phyloP scores from a whole-genome alignment of 2,329 filamentous ascomycete genomes.

The Capronia americana region DNA sequence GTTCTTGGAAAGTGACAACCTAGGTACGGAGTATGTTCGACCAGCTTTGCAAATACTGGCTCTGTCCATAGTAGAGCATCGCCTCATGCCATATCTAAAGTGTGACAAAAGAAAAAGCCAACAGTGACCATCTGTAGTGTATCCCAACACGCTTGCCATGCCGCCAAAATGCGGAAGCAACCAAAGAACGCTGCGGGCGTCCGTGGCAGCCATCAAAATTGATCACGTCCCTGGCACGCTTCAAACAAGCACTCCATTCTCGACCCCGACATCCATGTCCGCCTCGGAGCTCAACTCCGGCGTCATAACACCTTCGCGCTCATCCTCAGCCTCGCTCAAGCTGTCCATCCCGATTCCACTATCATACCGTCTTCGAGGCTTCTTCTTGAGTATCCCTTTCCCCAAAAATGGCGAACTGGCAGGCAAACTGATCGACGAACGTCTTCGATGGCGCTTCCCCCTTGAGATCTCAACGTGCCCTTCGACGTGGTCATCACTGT shows the following conservation, averaged over 20 bases:
- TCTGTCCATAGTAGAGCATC: neutral
- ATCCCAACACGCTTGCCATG: neutral
- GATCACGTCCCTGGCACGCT: neutral
- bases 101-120: neutral
- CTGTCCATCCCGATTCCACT: conserved; percentile 49
- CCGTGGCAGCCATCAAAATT: neutral
- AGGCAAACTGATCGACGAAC: neutral
- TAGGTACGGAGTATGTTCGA: neutral
- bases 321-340: conserved; percentile 44
- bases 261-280: conserved; percentile 25
- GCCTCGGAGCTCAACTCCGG: conserved; percentile 36
- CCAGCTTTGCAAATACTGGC: neutral
- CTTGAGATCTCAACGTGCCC: conserved; percentile 36
- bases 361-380: conserved; percentile 42
- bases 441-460: conserved; percentile 31
- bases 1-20: neutral
- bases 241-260: conserved; percentile 7
- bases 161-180: neutral
- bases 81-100: neutral
- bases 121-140: neutral
- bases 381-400: conserved; percentile 27
- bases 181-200: neutral
- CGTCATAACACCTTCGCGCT: conserved; percentile 36
- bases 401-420: conserved; percentile 5
- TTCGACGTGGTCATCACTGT: conserved; percentile 29